Base-by-base conservation (phyloP, 805 yeast species). In the Allodekkera sacchari region DNA sequence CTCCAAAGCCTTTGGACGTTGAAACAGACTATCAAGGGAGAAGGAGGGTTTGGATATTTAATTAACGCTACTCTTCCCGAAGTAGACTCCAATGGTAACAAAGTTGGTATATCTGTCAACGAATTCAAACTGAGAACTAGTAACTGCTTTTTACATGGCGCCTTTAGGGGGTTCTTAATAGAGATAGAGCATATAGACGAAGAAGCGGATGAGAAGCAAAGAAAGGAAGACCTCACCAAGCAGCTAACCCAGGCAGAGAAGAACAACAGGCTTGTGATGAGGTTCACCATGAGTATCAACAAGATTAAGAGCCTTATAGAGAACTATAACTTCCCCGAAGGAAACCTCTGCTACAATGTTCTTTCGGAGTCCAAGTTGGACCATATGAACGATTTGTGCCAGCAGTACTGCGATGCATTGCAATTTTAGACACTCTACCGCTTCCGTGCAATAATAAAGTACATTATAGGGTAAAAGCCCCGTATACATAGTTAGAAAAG, bases 111-210 rank as follows among this genome's bases (percentile, higher is more conserved):
- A 11, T 30, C 15, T 3, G 26, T 19, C 18, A 14, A 22, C 11
- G 31, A 35, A 24, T 63, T 77, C 43, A 56, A 61, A 7, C 57
- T 83, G 3, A 59, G 84, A 24, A 70, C 87, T 0, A 77, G 83
- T 26, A 83, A 83, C 47, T 73, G 83, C 24, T 74, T 77, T 30
- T 62, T 82, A 10, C 87, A 81, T 48, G 94, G 94, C 1, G 64
- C 64, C 13, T 83, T 80, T 60, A 71, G 77, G 38, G 87, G 87
- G 0, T 64, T 83, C 22, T 50, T 83, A 22, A 67, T 83, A 18
- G 81, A 78, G 43, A 62, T 78, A 3, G 78, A 71, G 35, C 63
- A 58, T 34, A 26, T 57, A 5, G 59, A 55, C 30, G 43, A 42
- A 12, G 31, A 37, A 7, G 43, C 40, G 18, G 41, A 31, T 12